Conservation (phyloP, 2,329 filamentous ascomycete species). For the Aspergillus pseudoglaucus region DNA sequence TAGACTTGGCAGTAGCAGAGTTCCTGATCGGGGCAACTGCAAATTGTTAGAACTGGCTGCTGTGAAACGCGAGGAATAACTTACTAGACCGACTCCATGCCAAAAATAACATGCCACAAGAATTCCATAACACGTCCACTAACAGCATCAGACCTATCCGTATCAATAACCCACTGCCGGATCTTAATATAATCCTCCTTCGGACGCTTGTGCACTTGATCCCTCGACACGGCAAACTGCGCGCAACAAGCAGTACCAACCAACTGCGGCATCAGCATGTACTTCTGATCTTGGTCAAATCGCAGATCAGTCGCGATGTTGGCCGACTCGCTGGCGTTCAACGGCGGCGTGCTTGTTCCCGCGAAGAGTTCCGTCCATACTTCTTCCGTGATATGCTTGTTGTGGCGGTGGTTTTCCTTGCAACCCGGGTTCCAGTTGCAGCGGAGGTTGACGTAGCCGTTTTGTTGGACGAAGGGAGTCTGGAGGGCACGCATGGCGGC, state of each 20-base stretch:
- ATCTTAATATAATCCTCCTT: slow-evolving; percentile 50
- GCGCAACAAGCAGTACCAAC: slow-evolving; percentile 58
- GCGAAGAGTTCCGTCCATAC: slow-evolving; percentile 34
- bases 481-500: slow-evolving; percentile 45
- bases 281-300: slow-evolving; percentile 14
- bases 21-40: slow-evolving; percentile 28
- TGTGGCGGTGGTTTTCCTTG: slow-evolving; percentile 24
- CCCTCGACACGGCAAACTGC: slow-evolving; percentile 56
- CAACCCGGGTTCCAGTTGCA: slow-evolving; percentile 56
- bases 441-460: slow-evolving; percentile 56
- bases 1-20: slow-evolving; percentile 34
- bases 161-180: slow-evolving; percentile 55
- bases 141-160: slow-evolving; percentile 47
- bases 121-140: slow-evolving; percentile 60
- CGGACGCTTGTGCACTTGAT: slow-evolving; percentile 45
- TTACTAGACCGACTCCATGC: slow-evolving; percentile 36
- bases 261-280: slow-evolving; percentile 40
- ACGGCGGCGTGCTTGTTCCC: slow-evolving; percentile 32
- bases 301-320: slow-evolving; percentile 2
- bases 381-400: slow-evolving; percentile 30
- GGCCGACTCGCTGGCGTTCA: slow-evolving; percentile 18
- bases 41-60: slow-evolving; percentile 7
- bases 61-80: slow-evolving; percentile 6
- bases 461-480: slow-evolving; percentile 45
- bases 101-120: slow-evolving; percentile 56